Conservation (phyloP, 352 stramenopile genomes). For the Peronospora destructor region DNA sequence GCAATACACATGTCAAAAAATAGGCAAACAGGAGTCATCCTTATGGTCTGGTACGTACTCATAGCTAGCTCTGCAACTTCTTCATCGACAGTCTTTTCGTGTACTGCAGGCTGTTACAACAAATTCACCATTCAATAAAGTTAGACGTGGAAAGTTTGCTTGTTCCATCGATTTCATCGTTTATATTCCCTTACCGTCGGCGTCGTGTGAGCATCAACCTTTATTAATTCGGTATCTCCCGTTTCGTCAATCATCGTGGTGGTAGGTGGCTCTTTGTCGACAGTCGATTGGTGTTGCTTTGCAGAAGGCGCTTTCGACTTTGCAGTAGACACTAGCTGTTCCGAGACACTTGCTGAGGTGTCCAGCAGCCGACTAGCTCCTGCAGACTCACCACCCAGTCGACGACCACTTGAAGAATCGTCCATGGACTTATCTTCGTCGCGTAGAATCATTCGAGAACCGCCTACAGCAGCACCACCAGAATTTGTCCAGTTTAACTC, state of each 20-base stretch:
- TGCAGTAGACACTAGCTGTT: background rate
- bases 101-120: background rate
- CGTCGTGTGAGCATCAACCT: background rate
- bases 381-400: slow-evolving; percentile 34
- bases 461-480: slow-evolving; percentile 33
- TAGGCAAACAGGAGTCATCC: background rate
- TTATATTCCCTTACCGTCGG: slow-evolving; percentile 7
- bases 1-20: slow-evolving; percentile 7
- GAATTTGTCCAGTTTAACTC: slow-evolving; percentile 66
- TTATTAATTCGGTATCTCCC: slow-evolving; percentile 2
- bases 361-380: slow-evolving; percentile 28
- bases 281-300: background rate
- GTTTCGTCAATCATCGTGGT: slow-evolving; percentile 9
- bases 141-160: background rate
- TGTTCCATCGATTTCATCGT: background rate
- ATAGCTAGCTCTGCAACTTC: slow-evolving; percentile 32
- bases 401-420: slow-evolving; percentile 16
- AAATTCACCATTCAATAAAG: background rate
- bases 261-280: background rate
- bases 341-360: background rate
- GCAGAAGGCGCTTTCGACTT: background rate
- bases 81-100: slow-evolving; percentile 16
- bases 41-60: slow-evolving; percentile 26
- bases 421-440: slow-evolving; percentile 11
- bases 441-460: slow-evolving; percentile 10